Base-by-base conservation (phyloP, 2,329 filamentous ascomycete genomes). In the Colletotrichum simmondsii region DNA sequence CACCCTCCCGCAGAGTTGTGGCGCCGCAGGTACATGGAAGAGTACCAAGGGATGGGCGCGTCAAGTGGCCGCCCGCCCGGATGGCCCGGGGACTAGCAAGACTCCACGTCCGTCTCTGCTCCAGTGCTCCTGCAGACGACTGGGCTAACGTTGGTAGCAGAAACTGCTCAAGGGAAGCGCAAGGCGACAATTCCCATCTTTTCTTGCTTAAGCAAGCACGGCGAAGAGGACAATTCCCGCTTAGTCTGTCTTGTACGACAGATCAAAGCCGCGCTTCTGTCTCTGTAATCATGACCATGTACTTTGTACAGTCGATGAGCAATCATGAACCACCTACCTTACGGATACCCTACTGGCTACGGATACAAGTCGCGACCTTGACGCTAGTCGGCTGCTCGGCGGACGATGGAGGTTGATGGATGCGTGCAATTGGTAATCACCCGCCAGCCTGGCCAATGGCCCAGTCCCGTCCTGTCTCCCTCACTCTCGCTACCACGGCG, bases 71-170 rank as follows among this genome's bases (percentile, higher is more conserved):
- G 64, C 28, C 66, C 32, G 71, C 52, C 74, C 74, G 74, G 74
- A 75, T 72, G 35, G 68, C 72, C 74, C 74, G 74, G 74, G 64
- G 65, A 72, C 74, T 67, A 75, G 58, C 49, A 75, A 69, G 60
- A 74, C 71, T 68, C 71, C 71, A 67, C 62, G 64, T 28, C 68
- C 68, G 61, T 35, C 46, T 64, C 49, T 64, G 16, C 59, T 42
- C n/a, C 16, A 24, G 42, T 49, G 42, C 56, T n/a, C 59, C 24
- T 49, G 35, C 19, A 46, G 26, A 46, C 24, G 37, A 60, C 53
- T 52, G 28, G 64, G 53, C 37, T 49, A 67, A 35, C 35, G 57
- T 62, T 70, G 62, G 46, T 53, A 46, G 46, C 26, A 42, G 37
- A 42, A 42, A 19, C 37, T 42, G 37, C 37, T 35, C 32, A 11